phyloP scores from a whole-genome alignment of 2,329 filamentous ascomycete species.

The Podosphaera fusca region DNA sequence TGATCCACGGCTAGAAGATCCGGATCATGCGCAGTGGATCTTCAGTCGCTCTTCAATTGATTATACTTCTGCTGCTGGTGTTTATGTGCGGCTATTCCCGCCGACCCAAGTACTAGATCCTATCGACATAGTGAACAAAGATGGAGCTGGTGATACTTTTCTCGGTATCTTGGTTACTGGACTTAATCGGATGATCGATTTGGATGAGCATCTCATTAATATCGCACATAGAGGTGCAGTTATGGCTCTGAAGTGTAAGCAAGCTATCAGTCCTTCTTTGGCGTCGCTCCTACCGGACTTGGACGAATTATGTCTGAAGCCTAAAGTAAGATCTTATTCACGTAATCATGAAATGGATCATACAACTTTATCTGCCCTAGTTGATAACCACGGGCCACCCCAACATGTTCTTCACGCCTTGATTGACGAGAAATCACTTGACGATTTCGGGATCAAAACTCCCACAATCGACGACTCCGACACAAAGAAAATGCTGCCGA shows the following conservation, averaged over 20 bases:
- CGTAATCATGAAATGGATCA: too few species aligned
- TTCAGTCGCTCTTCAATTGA: slow-evolving; percentile 36
- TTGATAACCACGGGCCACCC: too few species aligned
- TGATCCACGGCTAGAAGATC: slow-evolving; percentile 41
- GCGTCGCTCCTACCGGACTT: slow-evolving; percentile 11
- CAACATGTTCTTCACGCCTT: too few species aligned
- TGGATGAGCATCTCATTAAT: slow-evolving; percentile 39
- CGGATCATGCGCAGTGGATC: slow-evolving; percentile 44
- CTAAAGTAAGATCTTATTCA: too few species aligned
- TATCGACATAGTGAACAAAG: slow-evolving; percentile 61
- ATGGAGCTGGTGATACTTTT: slow-evolving; percentile 87
- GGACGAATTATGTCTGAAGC: slow-evolving; percentile 1
- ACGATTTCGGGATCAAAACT: too few species aligned
- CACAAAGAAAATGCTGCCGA: too few species aligned
- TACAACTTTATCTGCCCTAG: too few species aligned
- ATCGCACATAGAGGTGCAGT: slow-evolving; percentile 65
- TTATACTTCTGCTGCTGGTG: slow-evolving; percentile 37
- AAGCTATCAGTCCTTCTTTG: slow-evolving; percentile 37
- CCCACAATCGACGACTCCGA: too few species aligned
- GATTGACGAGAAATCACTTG: too few species aligned
- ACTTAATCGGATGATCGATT: slow-evolving; percentile 27
- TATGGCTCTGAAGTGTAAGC: slow-evolving; percentile 49
- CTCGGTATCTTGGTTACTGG: slow-evolving; percentile 66
- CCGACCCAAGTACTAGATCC: slow-evolving; percentile 32
- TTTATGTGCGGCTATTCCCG: slow-evolving; percentile 54